Percentiles rank a stretch among this genome's conserved stretches.
Evolutionary conservation across 371 early-diverging fungal species (phyloP).

Genomic region (Blakeslea trispora): DNA sequence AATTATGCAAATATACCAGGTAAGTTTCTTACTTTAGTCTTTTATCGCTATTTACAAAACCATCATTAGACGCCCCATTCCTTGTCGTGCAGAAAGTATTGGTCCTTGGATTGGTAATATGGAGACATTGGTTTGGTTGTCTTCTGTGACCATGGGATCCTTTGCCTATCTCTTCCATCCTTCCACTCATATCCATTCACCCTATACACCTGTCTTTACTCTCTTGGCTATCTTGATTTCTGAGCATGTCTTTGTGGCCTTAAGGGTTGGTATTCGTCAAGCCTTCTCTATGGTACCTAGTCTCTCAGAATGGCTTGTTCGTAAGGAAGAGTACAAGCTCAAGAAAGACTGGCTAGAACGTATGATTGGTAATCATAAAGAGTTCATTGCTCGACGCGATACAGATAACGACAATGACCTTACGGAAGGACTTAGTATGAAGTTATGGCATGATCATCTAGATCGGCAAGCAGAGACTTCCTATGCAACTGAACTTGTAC

Average conservation of each 20-base stretch:
- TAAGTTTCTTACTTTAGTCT: conserved; percentile 14
- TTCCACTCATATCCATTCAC: conserved; percentile 48
- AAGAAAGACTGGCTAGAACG: conserved; percentile 46
- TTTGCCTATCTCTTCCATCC: conserved; percentile 71
- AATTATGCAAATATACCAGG: conserved; percentile 78
- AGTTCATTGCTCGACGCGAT: conserved; percentile 11
- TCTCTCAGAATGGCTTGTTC: conserved; percentile 37
- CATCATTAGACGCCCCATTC: conserved; percentile 66
- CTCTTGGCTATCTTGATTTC: conserved; percentile 42
- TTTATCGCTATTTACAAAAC: too few species aligned
- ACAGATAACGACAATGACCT: conserved; percentile 16
- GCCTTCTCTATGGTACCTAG: conserved; percentile 35
- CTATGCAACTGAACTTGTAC: conserved; percentile 18
- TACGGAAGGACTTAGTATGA: conserved; percentile 7
- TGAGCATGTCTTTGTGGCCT: conserved; percentile 46
- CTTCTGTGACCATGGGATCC: conserved; percentile 76
- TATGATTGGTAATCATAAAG: conserved; percentile 19
- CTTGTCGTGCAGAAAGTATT: conserved; percentile 77
- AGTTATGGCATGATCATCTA: conserved; percentile 23
- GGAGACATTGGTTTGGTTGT: conserved; percentile 65
- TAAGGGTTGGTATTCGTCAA: conserved; percentile 33
- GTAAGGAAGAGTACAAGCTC: conserved; percentile 42
- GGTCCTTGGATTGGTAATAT: conserved; percentile 86
- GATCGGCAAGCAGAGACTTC: conserved; percentile 9
- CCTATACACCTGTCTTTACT: conserved; percentile 45